Base-by-base conservation (phyloP, 2,329 filamentous ascomycete species). In the Aspergillus oerlinghausenensis region DNA sequence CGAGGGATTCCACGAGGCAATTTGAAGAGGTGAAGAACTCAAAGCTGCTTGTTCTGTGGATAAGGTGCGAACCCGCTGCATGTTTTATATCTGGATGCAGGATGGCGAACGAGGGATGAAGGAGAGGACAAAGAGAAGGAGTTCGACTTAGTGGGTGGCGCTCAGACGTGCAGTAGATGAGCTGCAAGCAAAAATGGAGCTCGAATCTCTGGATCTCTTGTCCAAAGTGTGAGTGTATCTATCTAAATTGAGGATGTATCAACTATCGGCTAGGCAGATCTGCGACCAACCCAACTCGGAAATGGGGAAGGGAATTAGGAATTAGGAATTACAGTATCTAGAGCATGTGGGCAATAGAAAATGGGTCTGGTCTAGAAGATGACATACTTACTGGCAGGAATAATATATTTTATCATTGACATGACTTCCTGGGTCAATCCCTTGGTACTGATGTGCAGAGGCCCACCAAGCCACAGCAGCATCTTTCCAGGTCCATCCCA, bases 31-130 rank as follows among this genome's bases (percentile, higher is more conserved):
- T 60, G 61, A 63, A 64, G 59, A 65, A 67, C 52, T 62, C 52
- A 64, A 59, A 61, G 52, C 47, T 62, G 58, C 49, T 51, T 51
- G 49, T 49, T 51, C 56, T 48, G 59, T 56, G 56, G 57, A 61
- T 56, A 60, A 43, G 56, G 54, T 50, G 62, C 61, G 68, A 68
- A 63, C 57, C 64, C 60, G 62, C 57, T 65, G 63, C 65, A 70
- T 70, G 68, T 68, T 66, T 73, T 73, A 73, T 73, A 73, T 71
- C 65, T 67, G 51, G 50, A 61, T 54, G 60, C 61, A 58, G 59
- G 62, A 59, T 50, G 48, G 55, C 55, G 63, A 67, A 61, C 60
- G 61, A 66, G 61, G 63, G 55, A 56, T 50, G 49, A 54, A 58
- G 42, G 54, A 47, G 49, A 51, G 57, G 51, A 55, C 50, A 52